Evolutionary conservation across 2,329 filamentous ascomycete genomes (phyloP).

Genomic region (Coleophoma cylindrospora): DNA sequence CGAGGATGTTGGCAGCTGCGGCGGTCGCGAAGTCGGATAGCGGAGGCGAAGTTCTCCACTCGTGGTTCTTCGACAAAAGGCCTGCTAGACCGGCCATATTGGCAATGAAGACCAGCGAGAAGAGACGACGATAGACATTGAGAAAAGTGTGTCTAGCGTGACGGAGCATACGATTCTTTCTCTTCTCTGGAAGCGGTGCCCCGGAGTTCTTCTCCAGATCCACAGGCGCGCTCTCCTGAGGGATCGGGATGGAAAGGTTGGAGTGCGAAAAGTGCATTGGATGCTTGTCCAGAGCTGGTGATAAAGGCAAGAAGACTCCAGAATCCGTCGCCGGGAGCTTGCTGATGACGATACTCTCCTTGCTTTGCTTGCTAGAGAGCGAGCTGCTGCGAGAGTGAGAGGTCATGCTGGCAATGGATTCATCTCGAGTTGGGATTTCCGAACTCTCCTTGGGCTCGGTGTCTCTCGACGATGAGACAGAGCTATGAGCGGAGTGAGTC

Average conservation of each 20-base stretch:
- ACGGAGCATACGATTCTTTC: constrained; percentile 6
- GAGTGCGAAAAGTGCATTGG: neutral
- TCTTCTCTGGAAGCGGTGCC: constrained; percentile 8
- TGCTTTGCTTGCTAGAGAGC: too few relatives aligned
- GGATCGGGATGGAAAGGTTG: neutral
- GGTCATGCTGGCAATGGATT: too few relatives aligned
- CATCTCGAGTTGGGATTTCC: too few relatives aligned
- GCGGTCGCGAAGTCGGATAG: constrained; percentile 12
- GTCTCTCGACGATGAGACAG: neutral
- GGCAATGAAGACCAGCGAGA: constrained; percentile 44
- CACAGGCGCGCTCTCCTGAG: neutral
- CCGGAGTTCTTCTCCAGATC: constrained; percentile 1
- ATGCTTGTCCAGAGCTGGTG: neutral
- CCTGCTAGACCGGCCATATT: constrained; percentile 41
- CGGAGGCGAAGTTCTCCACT: constrained; percentile 1
- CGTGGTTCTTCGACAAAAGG: constrained; percentile 14
- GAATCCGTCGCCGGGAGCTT: neutral
- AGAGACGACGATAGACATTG: constrained; percentile 51
- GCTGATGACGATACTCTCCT: neutral
- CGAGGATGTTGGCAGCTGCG: constrained; percentile 36
- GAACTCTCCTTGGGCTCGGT: neutral
- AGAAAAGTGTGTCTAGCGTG: constrained; percentile 31
- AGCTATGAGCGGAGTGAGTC: neutral
- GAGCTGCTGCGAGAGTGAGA: too few relatives aligned
- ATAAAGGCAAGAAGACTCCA: neutral